Evolutionary conservation across 352 stramenopile species (phyloP).

Genomic region (Globisporangium okanoganense): DNA sequence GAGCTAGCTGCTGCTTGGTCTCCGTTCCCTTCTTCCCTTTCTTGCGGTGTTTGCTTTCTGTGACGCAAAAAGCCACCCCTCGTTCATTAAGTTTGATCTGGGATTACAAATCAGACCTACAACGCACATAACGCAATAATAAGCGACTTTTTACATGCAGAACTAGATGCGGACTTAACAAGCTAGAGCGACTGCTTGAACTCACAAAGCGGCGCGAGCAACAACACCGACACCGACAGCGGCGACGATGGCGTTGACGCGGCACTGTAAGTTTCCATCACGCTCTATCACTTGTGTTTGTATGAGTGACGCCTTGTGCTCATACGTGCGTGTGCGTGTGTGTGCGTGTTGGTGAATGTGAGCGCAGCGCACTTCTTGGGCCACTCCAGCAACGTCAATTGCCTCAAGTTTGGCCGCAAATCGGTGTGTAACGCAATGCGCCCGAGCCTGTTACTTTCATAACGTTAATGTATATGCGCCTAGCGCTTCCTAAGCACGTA

Average conservation of each 20-base stretch:
- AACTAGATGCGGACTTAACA: neutral
- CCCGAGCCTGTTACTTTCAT: neutral
- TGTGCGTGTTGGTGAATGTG: neutral
- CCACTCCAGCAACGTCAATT: slow-evolving; percentile 82
- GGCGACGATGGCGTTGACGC: slow-evolving; percentile 37
- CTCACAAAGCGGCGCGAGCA: slow-evolving; percentile 11
- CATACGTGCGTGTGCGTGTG: neutral
- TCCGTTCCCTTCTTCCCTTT: neutral
- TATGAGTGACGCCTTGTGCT: too few species aligned
- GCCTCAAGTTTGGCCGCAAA: slow-evolving; percentile 74
- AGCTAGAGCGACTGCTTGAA: neutral
- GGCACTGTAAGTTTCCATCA: slow-evolving; percentile 41
- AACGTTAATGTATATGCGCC: neutral
- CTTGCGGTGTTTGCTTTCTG: neutral
- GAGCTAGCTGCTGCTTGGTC: neutral
- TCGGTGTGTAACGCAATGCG: slow-evolving; percentile 35
- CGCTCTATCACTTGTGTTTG: neutral
- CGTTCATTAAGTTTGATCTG: neutral
- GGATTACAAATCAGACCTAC: neutral
- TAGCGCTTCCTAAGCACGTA: neutral
- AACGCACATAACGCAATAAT: neutral
- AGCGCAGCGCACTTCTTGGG: slow-evolving; percentile 69
- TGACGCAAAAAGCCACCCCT: neutral
- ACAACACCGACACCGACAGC: slow-evolving; percentile 1
- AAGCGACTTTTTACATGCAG: neutral